These are phyloP conservation scores for Cynanchum wilfordii DNA, from an alignment of 257 asterid genomes.

Conservation along the genomic window DNA sequence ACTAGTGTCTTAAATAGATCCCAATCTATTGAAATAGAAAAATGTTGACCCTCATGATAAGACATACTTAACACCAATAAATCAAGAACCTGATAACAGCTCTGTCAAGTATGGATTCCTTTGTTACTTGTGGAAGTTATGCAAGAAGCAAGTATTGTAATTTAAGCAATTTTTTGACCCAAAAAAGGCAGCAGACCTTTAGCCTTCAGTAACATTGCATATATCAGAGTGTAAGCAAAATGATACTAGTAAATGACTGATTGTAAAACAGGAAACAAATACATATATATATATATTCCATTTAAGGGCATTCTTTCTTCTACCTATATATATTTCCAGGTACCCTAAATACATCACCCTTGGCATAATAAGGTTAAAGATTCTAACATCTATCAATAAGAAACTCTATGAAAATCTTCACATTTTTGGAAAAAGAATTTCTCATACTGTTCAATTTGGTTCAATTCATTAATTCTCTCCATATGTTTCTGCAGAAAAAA, in stretches of 20 bases:
- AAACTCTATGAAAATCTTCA: neutral
- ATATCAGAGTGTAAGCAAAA: neutral
- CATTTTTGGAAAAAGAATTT: neutral
- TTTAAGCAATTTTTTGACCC: neutral
- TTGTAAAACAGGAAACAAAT: neutral
- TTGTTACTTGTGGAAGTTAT: neutral
- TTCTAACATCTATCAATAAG: neutral
- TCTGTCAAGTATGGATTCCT: neutral
- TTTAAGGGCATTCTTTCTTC: neutral
- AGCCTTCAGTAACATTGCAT: neutral
- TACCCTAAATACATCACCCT: neutral
- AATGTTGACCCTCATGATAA: neutral
- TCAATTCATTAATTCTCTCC: too few relatives aligned
- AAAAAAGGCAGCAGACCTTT: neutral
- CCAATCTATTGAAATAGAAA: neutral
- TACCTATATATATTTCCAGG: neutral
- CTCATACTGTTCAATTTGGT: too few relatives aligned
- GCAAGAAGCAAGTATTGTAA: neutral
- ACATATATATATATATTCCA: neutral
- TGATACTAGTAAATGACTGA: neutral
- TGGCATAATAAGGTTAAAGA: neutral
- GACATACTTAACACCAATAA: neutral
- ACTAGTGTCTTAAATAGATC: neutral
- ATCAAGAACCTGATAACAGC: neutral
- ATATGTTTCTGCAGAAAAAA: too few relatives aligned